Percentiles rank a stretch among this genome's conserved stretches.
These are phyloP conservation scores for Pisolithus tinctorius DNA, from an alignment of 768 basidiomycete genomes.

Conservation along the genomic window DNA sequence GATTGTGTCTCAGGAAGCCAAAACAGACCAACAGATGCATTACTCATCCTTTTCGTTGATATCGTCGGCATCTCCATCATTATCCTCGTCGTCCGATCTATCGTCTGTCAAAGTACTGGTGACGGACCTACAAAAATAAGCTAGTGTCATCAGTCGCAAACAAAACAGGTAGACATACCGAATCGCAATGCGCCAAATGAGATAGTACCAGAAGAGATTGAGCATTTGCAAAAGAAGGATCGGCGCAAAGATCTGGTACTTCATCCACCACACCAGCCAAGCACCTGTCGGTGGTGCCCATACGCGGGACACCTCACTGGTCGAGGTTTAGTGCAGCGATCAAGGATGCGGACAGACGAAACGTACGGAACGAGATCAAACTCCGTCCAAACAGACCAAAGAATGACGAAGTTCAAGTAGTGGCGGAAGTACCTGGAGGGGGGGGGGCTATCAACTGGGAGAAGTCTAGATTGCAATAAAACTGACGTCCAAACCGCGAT, in stretches of 20 bases:
- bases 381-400: conserved; percentile 83
- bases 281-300: conserved; percentile 60
- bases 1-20: background rate
- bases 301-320: conserved; percentile 45
- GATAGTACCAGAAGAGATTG: conserved; percentile 90
- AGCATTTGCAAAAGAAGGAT: conserved; percentile 71
- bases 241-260: conserved; percentile 71
- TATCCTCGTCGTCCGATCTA: conserved; percentile 74
- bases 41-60: conserved; percentile 26
- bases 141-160: conserved; percentile 6
- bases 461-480: background rate
- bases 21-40: background rate
- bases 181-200: conserved; percentile 71
- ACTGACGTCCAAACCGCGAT: conserved; percentile 77
- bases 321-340: background rate
- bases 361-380: conserved; percentile 71
- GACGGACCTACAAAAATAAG: conserved; percentile 42
- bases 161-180: conserved; percentile 42
- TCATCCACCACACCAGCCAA: conserved; percentile 75
- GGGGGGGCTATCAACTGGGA: conserved; percentile 1
- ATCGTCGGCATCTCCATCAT: conserved; percentile 33
- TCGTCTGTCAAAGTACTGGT: conserved; percentile 51
- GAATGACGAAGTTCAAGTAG: conserved; percentile 78
- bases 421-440: conserved; percentile 81
- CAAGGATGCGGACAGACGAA: background rate